Conservation (phyloP, 331 rosid species). For the Acacia concinna region DNA sequence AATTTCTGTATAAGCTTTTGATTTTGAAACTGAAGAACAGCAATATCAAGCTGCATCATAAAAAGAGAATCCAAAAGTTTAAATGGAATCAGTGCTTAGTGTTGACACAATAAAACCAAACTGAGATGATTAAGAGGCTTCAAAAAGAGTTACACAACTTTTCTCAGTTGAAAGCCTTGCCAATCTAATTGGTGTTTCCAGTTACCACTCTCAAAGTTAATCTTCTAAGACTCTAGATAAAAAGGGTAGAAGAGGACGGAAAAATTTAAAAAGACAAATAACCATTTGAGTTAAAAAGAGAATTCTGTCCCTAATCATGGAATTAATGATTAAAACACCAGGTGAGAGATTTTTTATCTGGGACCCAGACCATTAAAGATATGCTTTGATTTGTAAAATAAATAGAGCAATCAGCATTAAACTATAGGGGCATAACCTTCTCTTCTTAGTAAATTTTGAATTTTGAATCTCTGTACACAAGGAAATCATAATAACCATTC, state of each 20-base stretch:
- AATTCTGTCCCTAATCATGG: neutral
- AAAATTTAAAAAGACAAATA: neutral
- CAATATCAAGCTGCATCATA: slow-evolving; percentile 70
- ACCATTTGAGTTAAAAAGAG: neutral
- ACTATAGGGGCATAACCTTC: neutral
- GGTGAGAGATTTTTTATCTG: neutral
- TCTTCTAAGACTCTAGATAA: neutral
- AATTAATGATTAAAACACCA: neutral
- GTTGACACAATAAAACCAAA: neutral
- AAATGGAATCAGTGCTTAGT: slow-evolving; percentile 6
- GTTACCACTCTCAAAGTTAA: neutral
- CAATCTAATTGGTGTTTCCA: neutral
- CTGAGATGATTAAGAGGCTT: neutral
- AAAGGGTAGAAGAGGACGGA: neutral
- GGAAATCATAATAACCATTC: slow-evolving; percentile 9
- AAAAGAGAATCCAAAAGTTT: slow-evolving; percentile 31
- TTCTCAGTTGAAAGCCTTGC: no score
- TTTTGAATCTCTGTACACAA: slow-evolving; percentile 2
- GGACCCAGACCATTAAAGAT: slow-evolving; percentile 10
- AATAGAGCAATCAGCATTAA: slow-evolving; percentile 18
- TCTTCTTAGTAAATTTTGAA: neutral
- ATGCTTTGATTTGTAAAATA: slow-evolving; percentile 6
- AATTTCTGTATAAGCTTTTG: slow-evolving; percentile 87
- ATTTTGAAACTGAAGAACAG: slow-evolving; percentile 88
- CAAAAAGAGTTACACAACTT: neutral